Evolutionary conservation across 441 rosid genomes (phyloP).

Genomic region (Geranium incanum): DNA sequence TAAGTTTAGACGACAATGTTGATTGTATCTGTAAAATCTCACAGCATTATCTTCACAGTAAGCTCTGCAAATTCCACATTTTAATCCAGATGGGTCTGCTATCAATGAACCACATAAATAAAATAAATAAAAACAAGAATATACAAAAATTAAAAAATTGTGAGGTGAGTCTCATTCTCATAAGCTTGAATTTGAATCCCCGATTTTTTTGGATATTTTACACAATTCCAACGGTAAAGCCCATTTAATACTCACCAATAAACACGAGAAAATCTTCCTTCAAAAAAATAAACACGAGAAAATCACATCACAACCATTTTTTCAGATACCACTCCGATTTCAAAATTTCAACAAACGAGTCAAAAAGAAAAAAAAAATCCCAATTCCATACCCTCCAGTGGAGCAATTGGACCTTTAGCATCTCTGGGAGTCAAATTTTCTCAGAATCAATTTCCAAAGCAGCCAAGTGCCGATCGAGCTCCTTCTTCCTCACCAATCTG

Average conservation of each 20-base stretch:
- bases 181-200: neutral
- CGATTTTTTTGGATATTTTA: neutral
- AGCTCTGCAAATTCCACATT: neutral
- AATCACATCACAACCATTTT: constrained; percentile 3
- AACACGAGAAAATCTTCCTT: neutral
- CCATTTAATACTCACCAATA: neutral
- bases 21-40: neutral
- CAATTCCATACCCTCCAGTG: neutral
- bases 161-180: neutral
- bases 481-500: constrained; percentile 6
- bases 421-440: neutral
- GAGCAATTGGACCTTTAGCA: neutral
- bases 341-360: neutral
- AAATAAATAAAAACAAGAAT: neutral
- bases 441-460: neutral
- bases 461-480: neutral
- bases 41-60: neutral
- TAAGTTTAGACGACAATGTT: neutral
- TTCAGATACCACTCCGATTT: neutral
- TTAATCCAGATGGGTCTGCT: neutral
- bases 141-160: neutral
- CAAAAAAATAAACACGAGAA: neutral
- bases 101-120: neutral
- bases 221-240: constrained; percentile 1
- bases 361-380: neutral